Base-by-base conservation (phyloP, 1,284 basidiomycete genomes). In the Peniophora sp. region DNA sequence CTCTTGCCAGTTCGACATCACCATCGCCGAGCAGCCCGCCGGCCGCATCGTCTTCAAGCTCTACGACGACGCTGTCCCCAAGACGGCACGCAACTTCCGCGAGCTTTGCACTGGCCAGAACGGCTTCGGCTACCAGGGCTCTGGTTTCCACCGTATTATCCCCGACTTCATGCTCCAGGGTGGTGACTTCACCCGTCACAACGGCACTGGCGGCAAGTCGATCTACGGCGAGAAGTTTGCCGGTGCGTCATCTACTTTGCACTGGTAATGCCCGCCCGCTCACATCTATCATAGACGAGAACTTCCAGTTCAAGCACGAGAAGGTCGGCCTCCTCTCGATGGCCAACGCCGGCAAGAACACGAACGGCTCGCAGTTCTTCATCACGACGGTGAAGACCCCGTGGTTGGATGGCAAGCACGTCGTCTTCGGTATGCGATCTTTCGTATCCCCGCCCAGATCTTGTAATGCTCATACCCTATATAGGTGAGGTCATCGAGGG, bases 191-290 rank as follows among this genome's bases (percentile, higher is more conserved):
- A 86, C 83, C 55, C 64, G 60, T 17, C 61, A 65, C 35, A 83
- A 97, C 61, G 95, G 96, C 14, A 97, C 92, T 1, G 95, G 96
- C 54, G 92, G 91, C 50, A 87, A 86, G 69, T 92, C 86, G 23
- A 97, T 98, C 69, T 97, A 95, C 61, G 94, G 95, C 57, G 78
- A 81, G 58, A 92, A 88, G 63, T 92, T 89, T 57, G 67, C 59
- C n/a, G 86, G 85, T 84, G 49, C 54, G 71, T 58, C 19, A 48
- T 45, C 11, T 32, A 24, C 11, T 17, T 45, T 32, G 17, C 25
- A 11, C 22, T 35, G 20, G 10, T 27, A 17, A 12, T 25, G n/a
- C n/a, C 24, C 45, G n/a, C 39, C 35, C 23, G 19, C 36, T 34
- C n/a, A 23, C 10, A 49, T 32, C 52, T 48, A 52, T 60, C 51